Evolutionary conservation across 352 stramenopile species (phyloP), one percentile per base, ranked within the genome.

Genomic region (Pythium phragmitis): DNA sequence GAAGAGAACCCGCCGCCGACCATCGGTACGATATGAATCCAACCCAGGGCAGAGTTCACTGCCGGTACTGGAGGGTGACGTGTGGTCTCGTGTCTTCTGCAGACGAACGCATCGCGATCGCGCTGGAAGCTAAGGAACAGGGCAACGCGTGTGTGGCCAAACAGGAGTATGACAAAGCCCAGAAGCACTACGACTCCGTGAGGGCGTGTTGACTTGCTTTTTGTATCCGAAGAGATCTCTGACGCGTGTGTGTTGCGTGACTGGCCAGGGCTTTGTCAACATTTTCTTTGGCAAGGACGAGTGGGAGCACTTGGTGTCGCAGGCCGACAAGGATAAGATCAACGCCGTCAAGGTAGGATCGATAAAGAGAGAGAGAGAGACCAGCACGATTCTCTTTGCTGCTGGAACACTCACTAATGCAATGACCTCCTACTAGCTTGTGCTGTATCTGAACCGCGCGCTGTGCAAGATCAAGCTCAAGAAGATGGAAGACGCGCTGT

Each of bases 281-380:
- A 89, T 92, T 16, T 95, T 95, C 61, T 95, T 86, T 62, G 76
- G 75, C 33, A 95, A 95, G 53, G 86, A 95, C 50, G 86, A 95
- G 63, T 89, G 86, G 81, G 86, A 95, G 60, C 80, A 88, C 43
- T 76, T 92, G 39, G 75, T 95, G 34, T 68, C 82, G 2, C 65
- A 83, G 34, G 67, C 77, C 48, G 86, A 95, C 54, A 92, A 92
- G 60, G 68, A 79, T 59, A 89, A 91, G 63, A 65, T 95, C 49
- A 95, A 93, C 64, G 70, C 75, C 63, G 77, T 92, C 43, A 95
- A 95, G 69, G 79, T 88, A 19, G 48, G 70, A 49, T 16, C 14
- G 16, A 30, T 30, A 30, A 5, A 30, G 26, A 30, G 26, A 30
- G 26, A 28, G 26, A 30, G 26, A 30, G 7, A 39, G 34, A 39